A percentile compares a stretch with the other conserved stretches of the same genome.
phyloP scores from a whole-genome alignment of 495 filamentous ascomycete genomes.

The Beverwykella pulmonaria region DNA sequence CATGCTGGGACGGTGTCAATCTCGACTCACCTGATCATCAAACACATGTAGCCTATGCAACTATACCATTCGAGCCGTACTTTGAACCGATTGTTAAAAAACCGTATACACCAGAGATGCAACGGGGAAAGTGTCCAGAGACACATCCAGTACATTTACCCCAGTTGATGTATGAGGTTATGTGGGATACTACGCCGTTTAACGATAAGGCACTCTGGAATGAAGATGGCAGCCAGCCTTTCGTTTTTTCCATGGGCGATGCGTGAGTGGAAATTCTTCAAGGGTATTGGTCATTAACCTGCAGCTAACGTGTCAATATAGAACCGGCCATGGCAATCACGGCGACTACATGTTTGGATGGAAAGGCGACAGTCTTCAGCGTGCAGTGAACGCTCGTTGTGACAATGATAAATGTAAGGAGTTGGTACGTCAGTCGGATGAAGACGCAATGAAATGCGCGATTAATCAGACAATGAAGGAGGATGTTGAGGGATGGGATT shows the following conservation, averaged over 20 bases:
- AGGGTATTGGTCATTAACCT: background rate
- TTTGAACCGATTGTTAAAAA: constrained; percentile 5
- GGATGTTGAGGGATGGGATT: constrained; percentile 20
- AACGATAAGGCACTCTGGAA: constrained; percentile 48
- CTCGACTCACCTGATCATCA: constrained; percentile 57
- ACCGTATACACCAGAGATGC: constrained; percentile 10
- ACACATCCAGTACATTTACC: constrained; percentile 54
- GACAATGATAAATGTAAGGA: constrained; percentile 46
- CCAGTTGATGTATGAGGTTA: constrained; percentile 56
- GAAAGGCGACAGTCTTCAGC: constrained; percentile 51
- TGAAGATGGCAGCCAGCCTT: constrained; percentile 49
- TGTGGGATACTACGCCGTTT: constrained; percentile 52
- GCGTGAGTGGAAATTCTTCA: constrained; percentile 40
- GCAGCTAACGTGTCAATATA: constrained; percentile 19
- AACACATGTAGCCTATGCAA: constrained; percentile 52
- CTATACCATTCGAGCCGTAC: constrained; percentile 40
- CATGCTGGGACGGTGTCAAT: constrained; percentile 59
- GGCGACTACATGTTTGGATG: constrained; percentile 54
- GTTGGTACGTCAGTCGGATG: constrained; percentile 20
- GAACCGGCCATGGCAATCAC: constrained; percentile 51
- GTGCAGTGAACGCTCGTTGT: constrained; percentile 53
- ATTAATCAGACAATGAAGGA: constrained; percentile 23
- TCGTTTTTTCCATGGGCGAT: constrained; percentile 55
- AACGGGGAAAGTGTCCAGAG: constrained; percentile 50
- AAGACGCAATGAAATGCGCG: constrained; percentile 22